A percentile compares a stretch with the other conserved stretches of the same genome.
These are phyloP conservation scores for Podospora didyma DNA, from an alignment of 495 filamentous ascomycete genomes.

Conservation along the genomic window DNA sequence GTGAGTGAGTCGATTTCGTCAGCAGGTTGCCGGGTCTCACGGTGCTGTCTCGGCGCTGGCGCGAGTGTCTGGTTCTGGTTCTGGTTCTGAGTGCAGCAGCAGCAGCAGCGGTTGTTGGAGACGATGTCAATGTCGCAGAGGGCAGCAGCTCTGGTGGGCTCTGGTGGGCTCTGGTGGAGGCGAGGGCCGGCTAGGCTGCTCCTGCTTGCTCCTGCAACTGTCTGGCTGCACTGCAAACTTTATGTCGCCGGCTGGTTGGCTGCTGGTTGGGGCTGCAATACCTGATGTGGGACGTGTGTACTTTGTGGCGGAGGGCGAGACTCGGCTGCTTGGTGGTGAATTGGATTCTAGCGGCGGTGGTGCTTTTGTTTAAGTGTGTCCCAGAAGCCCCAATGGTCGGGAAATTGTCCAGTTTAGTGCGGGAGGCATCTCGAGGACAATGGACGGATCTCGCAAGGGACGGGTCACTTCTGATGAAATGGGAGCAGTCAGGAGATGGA, in stretches of 20 bases:
- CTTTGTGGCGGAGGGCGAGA: conserved; percentile 1
- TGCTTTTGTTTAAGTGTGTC: conserved; percentile 24
- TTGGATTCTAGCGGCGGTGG: background rate
- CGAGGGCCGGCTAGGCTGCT: no score
- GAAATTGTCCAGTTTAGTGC: conserved; percentile 24
- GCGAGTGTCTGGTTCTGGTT: no score
- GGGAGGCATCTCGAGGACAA: conserved; percentile 21
- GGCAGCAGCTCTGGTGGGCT: no score
- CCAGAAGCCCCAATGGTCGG: conserved; percentile 24
- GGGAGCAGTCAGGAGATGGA: background rate
- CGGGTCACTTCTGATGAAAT: conserved; percentile 3
- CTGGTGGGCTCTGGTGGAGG: no score
- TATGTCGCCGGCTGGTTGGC: background rate
- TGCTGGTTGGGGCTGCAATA: background rate
- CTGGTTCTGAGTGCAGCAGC: no score
- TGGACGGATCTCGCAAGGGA: conserved; percentile 2
- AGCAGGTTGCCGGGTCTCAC: conserved; percentile 2
- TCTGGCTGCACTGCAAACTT: background rate
- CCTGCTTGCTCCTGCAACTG: background rate
- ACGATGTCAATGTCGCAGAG: no score
- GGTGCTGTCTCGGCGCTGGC: background rate
- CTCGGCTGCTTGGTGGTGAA: background rate
- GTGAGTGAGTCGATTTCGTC: conserved; percentile 11
- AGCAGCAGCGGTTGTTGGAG: no score
- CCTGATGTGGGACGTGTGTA: no score